These are phyloP conservation scores for Stagonosporopsis cucurbitacearum DNA, from an alignment of 2,329 filamentous ascomycete genomes.

Conservation along the genomic window DNA sequence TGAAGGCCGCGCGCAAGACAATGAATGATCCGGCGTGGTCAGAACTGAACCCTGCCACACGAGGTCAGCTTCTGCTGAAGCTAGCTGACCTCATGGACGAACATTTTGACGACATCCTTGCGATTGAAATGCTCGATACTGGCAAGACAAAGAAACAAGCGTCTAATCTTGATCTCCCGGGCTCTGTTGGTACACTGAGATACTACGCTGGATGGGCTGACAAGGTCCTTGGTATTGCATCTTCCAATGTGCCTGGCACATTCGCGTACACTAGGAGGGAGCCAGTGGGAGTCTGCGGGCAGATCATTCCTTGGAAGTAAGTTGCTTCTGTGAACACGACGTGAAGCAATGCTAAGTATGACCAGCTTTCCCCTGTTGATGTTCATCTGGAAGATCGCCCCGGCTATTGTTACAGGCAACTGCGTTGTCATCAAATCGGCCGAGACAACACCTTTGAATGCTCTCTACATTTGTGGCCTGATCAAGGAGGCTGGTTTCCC, in stretches of 20 bases:
- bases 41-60: constrained; percentile 11
- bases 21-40: constrained; percentile 13
- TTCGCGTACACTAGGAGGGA: constrained; percentile 79
- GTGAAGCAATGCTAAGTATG: not conserved
- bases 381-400: constrained; percentile 31
- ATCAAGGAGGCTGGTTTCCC: constrained; percentile 57
- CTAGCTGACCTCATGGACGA: constrained; percentile 14
- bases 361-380: constrained; percentile 43
- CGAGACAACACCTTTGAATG: constrained; percentile 32
- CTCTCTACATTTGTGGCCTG: constrained; percentile 30
- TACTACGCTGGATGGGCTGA: constrained; percentile 84
- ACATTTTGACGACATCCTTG: constrained; percentile 17
- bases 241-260: constrained; percentile 72
- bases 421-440: constrained; percentile 34
- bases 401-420: constrained; percentile 23
- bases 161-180: constrained; percentile 64
- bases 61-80: constrained; percentile 11
- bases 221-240: constrained; percentile 78
- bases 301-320: constrained; percentile 69
- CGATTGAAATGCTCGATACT: constrained; percentile 15
- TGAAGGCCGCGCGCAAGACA: constrained; percentile 11
- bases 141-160: constrained; percentile 17
- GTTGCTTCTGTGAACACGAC: not conserved
- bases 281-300: constrained; percentile 77
- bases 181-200: constrained; percentile 65